Evolutionary conservation across 805 yeast species (phyloP).

Genomic region (Wickerhamomyces silvicola): DNA sequence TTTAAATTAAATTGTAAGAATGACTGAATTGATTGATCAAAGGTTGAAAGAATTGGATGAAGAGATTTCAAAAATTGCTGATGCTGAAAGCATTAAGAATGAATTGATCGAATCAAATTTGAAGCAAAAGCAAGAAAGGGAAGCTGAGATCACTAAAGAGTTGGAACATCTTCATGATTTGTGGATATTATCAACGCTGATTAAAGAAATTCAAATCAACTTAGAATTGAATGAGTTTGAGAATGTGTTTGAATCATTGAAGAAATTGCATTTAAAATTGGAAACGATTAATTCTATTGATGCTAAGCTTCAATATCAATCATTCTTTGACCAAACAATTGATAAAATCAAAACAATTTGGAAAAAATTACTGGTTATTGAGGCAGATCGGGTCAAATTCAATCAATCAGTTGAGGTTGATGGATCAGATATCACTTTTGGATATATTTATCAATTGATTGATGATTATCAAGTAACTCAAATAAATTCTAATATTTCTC

Average conservation of each 20-base stretch:
- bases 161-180: conserved; percentile 15
- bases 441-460: conserved; percentile 8
- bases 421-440: conserved; percentile 10
- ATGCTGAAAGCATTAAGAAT: conserved; percentile 4
- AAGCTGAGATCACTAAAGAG: conserved; percentile 12
- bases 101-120: conserved; percentile 11
- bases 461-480: conserved; percentile 4
- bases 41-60: no score
- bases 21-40: no score
- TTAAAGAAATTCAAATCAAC: conserved; percentile 20
- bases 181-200: conserved; percentile 18
- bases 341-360: conserved; percentile 8
- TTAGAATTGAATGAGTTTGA: conserved; percentile 20
- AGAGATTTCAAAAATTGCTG: conserved; percentile 3
- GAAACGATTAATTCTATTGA: not conserved
- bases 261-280: conserved; percentile 11
- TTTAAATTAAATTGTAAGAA: no score
- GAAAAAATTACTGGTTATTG: conserved; percentile 9
- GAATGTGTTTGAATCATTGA: conserved; percentile 14
- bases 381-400: conserved; percentile 6
- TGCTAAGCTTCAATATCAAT: conserved; percentile 2
- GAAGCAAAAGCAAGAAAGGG: conserved; percentile 14
- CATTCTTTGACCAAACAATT: conserved; percentile 3
- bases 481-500: conserved; percentile 10
- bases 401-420: conserved; percentile 16